These are phyloP conservation scores for Pyrenophora graminea DNA, from an alignment of 2,329 filamentous ascomycete species.

Conservation along the genomic window DNA sequence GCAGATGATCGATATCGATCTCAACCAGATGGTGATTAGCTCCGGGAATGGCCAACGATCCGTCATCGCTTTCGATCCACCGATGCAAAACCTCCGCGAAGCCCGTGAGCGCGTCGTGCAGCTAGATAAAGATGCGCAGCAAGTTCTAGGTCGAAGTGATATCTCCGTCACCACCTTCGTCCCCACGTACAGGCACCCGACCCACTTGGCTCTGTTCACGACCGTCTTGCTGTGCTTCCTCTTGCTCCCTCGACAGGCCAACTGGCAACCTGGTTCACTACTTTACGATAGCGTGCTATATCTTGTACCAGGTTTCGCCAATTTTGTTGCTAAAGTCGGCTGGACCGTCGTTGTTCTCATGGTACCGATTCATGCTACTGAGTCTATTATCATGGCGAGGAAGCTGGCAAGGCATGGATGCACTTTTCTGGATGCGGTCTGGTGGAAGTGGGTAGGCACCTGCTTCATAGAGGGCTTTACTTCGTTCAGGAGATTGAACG, in stretches of 20 bases:
- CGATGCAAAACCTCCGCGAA: conserved; percentile 70
- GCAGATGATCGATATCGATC: conserved; percentile 66
- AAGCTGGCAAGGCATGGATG: conserved; percentile 59
- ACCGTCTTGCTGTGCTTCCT: conserved; percentile 44
- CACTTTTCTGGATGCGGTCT: conserved; percentile 52
- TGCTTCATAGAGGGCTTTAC: conserved; percentile 60
- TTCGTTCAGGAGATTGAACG: conserved; percentile 49
- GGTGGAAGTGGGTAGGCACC: conserved; percentile 59
- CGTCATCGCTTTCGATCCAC: conserved; percentile 68
- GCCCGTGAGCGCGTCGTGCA: conserved; percentile 71
- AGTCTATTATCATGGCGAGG: conserved; percentile 58
- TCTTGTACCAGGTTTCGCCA: conserved; percentile 59
- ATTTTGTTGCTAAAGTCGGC: conserved; percentile 63
- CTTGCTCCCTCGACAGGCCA: conserved; percentile 32
- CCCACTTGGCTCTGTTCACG: conserved; percentile 59
- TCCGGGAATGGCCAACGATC: conserved; percentile 57
- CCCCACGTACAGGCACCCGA: conserved; percentile 52
- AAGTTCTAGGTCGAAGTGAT: conserved; percentile 63
- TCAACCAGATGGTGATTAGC: conserved; percentile 64
- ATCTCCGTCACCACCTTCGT: conserved; percentile 59
- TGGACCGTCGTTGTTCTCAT: conserved; percentile 63
- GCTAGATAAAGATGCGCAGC: conserved; percentile 67
- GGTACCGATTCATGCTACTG: conserved; percentile 66
- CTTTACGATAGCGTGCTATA: conserved; percentile 51
- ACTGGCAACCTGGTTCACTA: conserved; percentile 42